Conservation (phyloP, 2,329 filamentous ascomycete genomes). For the Aspergillus ochraceoroseus region DNA sequence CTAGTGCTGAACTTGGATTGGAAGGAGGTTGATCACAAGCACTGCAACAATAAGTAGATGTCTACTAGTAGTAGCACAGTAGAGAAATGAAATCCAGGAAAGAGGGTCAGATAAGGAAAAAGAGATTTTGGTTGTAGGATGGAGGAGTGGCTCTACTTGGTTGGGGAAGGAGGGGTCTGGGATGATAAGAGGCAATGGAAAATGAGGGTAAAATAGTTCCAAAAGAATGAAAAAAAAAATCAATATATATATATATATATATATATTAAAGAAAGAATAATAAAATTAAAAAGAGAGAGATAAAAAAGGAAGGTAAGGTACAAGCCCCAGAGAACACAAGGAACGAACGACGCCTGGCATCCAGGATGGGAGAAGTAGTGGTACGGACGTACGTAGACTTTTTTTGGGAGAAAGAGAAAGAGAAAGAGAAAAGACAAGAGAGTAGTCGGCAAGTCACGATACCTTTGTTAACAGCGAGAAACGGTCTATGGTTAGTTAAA, state of each 20-base stretch:
- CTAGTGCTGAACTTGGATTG: conserved; percentile 1
- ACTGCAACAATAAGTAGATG: conserved; percentile 3
- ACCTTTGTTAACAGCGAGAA: no score
- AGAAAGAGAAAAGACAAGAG: background rate
- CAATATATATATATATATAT: conserved; percentile 20
- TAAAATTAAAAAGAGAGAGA: conserved; percentile 18
- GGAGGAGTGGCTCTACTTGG: conserved; percentile 12
- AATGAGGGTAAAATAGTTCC: conserved; percentile 10
- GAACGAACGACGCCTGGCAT: conserved; percentile 22
- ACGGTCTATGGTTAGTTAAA: no score
- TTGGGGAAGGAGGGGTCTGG: conserved; percentile 13
- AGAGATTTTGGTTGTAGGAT: no score
- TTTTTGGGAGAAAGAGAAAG: background rate
- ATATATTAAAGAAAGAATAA: conserved; percentile 19
- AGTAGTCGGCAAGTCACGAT: no score
- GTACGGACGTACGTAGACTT: background rate
- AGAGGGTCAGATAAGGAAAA: no score
- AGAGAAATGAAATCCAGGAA: conserved; percentile 7
- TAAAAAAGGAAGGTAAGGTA: conserved; percentile 29
- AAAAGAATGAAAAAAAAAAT: conserved; percentile 10
- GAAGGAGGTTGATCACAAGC: conserved; percentile 10
- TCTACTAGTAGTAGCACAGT: background rate
- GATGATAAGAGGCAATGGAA: conserved; percentile 2
- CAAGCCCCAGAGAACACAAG: conserved; percentile 18
- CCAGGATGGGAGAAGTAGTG: conserved; percentile 5